Conservation (phyloP, 257 asterid species). For the Solanum boliviense region DNA sequence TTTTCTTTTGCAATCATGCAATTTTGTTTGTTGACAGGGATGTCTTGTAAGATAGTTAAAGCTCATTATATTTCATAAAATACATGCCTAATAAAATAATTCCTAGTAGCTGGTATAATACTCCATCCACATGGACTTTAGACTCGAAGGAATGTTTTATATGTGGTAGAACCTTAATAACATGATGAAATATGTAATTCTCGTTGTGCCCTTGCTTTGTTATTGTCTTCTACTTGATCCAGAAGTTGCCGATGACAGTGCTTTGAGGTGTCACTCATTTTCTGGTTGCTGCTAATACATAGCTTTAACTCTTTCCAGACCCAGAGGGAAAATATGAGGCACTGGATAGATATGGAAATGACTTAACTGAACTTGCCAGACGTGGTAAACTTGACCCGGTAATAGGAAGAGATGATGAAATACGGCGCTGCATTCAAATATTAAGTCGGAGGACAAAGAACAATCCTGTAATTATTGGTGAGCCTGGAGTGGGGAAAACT, state of each 20-base stretch:
- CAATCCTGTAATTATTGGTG: conserved; percentile 96
- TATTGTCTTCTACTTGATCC: not conserved
- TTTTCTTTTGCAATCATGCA: not conserved
- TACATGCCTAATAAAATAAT: not conserved
- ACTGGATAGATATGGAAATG: conserved; percentile 89
- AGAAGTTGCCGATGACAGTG: not conserved
- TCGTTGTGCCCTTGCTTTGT: not conserved
- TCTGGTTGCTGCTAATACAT: not conserved
- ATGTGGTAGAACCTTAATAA: not conserved
- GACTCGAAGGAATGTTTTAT: not conserved
- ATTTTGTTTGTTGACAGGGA: not conserved
- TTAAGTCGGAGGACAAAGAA: conserved; percentile 88
- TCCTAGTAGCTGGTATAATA: not conserved
- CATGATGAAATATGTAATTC: not conserved
- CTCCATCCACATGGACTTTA: not conserved
- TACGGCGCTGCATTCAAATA: conserved; percentile 88
- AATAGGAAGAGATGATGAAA: conserved; percentile 97
- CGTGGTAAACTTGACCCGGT: conserved; percentile 98
- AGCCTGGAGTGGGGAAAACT: conserved; percentile 98
- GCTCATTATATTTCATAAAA: not conserved
- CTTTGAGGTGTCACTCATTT: not conserved
- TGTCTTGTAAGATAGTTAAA: not conserved
- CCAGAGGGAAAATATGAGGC: conserved; percentile 93
- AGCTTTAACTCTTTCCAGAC: conserved; percentile 18
- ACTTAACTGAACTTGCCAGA: conserved; percentile 89